Base-by-base conservation (phyloP, 1,139 yeast species). In the Scheffersomyces cryptocercus region DNA sequence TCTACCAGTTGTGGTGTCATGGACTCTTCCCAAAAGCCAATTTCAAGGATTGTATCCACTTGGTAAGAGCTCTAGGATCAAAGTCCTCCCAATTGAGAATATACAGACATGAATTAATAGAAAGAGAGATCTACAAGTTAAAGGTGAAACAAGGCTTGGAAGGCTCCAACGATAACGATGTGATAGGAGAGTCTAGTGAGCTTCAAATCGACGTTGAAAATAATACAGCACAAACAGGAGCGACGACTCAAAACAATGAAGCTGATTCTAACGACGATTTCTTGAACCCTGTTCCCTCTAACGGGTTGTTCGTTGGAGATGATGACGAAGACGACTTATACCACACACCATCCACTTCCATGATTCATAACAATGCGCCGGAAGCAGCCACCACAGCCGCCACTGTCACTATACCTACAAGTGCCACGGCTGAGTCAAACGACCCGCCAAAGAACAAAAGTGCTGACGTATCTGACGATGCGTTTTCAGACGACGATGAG, bases 1-100 rank as follows among this genome's bases (percentile, higher is more conserved):
- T 80, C 54, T 88, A 88, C 63, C 95, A 88, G 62, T 62, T 88
- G 29, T 88, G 96, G 96, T 90, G 91, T 26, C 96, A 88, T 61
- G 79, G 82, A 4, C 59, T 88, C 41, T 88, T 79, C 54, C 95
- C 96, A 9, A 84, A 83, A 61, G 90, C 95, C 2, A 84, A 78
- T 47, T 87, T 88, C 52, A 68, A 72, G 42, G 96, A 88, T 58
- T 84, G 79, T 52, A 56, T 72, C 16, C 64, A 59, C 32, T 53
- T 75, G 46, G 47, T 73, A 1, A 49, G 79, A 31, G 53, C 55
- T 5, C 64, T 68, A 42, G 71, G 71, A 2, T 54, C 61, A 14
- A 62, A 68, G 47, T 65, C 74, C 12, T 54, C 68, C 1, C 64
- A 62, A 26, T 54, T 73, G 46, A 67, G 58, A 41, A 43, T 64